Evolutionary conservation across 2,329 filamentous ascomycete genomes (phyloP).

Genomic region (Fonsecaea multimorphosa): DNA sequence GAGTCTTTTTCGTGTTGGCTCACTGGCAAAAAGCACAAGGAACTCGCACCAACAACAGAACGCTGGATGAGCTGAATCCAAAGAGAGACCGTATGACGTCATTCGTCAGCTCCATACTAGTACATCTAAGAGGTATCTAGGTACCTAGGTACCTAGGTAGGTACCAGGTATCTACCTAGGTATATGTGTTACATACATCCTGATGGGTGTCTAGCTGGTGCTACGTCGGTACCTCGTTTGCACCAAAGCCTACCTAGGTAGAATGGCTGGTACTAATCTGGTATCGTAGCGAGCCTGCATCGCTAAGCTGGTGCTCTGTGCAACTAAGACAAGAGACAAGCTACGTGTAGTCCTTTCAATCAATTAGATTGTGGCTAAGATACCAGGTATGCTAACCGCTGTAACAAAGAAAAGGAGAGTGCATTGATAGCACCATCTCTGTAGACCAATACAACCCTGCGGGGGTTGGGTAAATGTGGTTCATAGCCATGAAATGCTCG

Average conservation of each 20-base stretch:
- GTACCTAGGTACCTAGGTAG: not conserved
- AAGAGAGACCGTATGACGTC: not conserved
- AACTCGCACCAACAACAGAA: not conserved
- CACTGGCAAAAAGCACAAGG: not conserved
- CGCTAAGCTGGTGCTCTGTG: too few relatives aligned
- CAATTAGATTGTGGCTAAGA: conserved; percentile 12
- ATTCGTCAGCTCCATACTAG: not conserved
- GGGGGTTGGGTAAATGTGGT: conserved; percentile 20
- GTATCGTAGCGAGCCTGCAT: too few relatives aligned
- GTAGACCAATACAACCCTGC: conserved; percentile 29
- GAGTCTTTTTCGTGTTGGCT: not conserved
- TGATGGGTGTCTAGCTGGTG: not conserved
- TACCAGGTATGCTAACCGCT: conserved; percentile 17
- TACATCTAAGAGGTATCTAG: too few relatives aligned
- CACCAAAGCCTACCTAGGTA: not conserved
- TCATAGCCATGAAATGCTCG: conserved; percentile 15
- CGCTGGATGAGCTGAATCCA: not conserved
- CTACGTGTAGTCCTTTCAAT: not conserved
- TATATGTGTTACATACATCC: not conserved
- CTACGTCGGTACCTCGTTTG: not conserved
- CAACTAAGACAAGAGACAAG: not conserved
- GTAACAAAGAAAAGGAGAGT: conserved; percentile 19
- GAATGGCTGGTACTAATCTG: too few relatives aligned
- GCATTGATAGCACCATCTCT: conserved; percentile 24
- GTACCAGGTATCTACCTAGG: too few relatives aligned